Base-by-base conservation (phyloP, 768 basidiomycete species). In the Tulasnella sp. region DNA sequence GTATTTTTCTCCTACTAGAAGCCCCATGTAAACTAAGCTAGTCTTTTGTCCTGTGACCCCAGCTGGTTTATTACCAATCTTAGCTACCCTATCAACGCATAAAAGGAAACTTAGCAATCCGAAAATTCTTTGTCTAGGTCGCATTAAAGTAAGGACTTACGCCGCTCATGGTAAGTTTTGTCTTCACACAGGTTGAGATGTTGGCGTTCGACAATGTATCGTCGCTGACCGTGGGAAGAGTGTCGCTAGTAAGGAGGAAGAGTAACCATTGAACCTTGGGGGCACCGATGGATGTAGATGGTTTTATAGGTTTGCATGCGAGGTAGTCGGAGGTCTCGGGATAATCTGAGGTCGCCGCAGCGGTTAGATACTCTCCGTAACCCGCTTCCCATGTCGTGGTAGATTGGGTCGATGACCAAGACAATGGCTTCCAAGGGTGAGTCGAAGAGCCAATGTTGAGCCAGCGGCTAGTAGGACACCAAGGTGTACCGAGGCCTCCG, bases 151-250 rank as follows among this genome's bases (percentile, higher is more conserved):
- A n/a, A n/a, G n/a, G 39, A 40, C 39, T 40, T 40, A 40, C 39
- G 39, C 39, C 39, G 39, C 39, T 10, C 2, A 71, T 71, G 5
- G 10, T 4, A 10, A 71, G 68, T 39, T 71, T 72, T 31, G 71
- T 72, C 36, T 19, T 4, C 19, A 36, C 31, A 42, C 71, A 72
- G 19, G 71, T 36, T 36, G 34, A 3, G 71, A 72, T 24, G n/a
- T 36, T n/a, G 71, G 27, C 71, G 71, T 72, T 72, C 71, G 71
- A 72, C 19, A 72, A 31, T 21, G 71, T 72, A 42, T 72, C 71
- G 71, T 72, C 71, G 18, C 18, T 36, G 71, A 36, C 40, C 1
- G 40, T 52, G 21, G 52, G 52, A 8, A 52, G 7, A 52, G 52
- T 52, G 52, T n/a, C 14, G 24, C 52, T 12, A 52, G 52, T 24